Conservation (phyloP, 176 grass and related monocot genomes). For the Phragmites australis region DNA sequence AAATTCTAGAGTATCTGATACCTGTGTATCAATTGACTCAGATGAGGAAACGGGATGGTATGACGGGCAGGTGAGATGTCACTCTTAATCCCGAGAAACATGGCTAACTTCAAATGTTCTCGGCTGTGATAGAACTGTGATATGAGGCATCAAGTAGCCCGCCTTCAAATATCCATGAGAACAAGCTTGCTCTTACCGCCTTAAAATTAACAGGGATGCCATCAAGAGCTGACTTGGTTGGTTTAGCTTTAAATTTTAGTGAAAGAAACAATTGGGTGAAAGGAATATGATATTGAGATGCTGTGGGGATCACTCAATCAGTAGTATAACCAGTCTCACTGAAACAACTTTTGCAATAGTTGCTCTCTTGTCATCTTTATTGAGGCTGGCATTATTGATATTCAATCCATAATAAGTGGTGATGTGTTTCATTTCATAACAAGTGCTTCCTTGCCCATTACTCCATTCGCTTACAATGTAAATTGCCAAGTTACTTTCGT, state of each 20-base stretch:
- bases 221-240: background rate
- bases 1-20: background rate
- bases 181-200: background rate
- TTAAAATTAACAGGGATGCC: background rate
- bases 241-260: background rate
- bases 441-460: background rate
- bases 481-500: background rate
- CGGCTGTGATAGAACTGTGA: background rate
- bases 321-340: background rate
- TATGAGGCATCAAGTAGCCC: background rate
- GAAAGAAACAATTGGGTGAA: background rate
- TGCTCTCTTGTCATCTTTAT: background rate
- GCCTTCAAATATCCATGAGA: background rate
- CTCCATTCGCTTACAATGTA: background rate
- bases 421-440: background rate
- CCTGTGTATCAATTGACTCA: conserved; percentile 27
- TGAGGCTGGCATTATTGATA: background rate
- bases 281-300: background rate
- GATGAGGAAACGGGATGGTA: conserved; percentile 99
- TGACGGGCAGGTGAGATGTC: conserved; percentile 78
- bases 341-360: background rate
- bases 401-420: background rate
- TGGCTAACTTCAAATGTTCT: background rate
- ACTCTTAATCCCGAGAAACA: background rate
- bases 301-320: background rate